Base-by-base conservation (phyloP, 805 yeast species). In the Metschnikowia lachancei region DNA sequence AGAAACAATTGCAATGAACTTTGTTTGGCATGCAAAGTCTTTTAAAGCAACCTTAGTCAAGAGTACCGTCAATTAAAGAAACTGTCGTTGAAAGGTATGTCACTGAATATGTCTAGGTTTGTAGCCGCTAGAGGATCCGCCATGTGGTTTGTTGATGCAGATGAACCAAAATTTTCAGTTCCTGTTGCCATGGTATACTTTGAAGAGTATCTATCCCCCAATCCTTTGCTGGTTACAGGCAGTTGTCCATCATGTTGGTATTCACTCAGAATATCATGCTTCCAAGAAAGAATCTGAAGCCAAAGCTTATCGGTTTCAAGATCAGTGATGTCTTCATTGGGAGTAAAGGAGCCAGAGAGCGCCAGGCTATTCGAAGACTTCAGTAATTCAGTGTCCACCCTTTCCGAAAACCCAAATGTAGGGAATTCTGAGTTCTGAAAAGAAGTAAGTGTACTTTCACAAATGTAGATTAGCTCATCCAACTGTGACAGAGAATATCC, bases 221-320 rank as follows among this genome's bases (percentile, higher is more conserved):
- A 9, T 11, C 34, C 38, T 10, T 17, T 30, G 8, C 11, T 18
- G 10, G n/a, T 17, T 6, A 10, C 5, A 14, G 34, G 36, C 7
- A 34, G n/a, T n/a, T 43, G 30, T 2, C 32, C 18, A 4, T 45
- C 49, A 18, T 41, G 31, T 18, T 40, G 42, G 13, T 32, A 24
- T 3, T 45, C 48, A n/a, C 41, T 36, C 45, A 37, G 49, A 6
- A 46, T 37, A 11, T 62, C 67, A 36, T 58, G 54, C 37, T 64
- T 65, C 54, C 60, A 55, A 7, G 62, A 55, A n/a, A 69, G 54
- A 52, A 68, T 56, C 32, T 64, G 67, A 29, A 64, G 51, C 74
- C 74, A 69, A 16, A 66, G 46, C 34, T 62, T 61, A 52, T 69
- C 74, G 31, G 67, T 59, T 41, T 67, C 69, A 5, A 55, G 55